Evolutionary conservation across 441 rosid genomes (phyloP).

Genomic region (Hypseocharis bilobata): DNA sequence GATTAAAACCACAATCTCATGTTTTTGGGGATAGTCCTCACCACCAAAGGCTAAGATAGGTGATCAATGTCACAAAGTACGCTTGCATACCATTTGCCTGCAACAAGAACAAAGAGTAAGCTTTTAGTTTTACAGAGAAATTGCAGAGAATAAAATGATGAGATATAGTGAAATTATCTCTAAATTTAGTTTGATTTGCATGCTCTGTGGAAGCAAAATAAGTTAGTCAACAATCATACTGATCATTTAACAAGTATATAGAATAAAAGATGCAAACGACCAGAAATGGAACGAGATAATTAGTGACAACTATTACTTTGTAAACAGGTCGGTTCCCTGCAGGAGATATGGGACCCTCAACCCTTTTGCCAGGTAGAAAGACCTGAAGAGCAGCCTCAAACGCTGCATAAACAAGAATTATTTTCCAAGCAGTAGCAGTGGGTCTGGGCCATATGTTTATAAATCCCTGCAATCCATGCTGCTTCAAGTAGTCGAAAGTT

Average conservation of each 20-base stretch:
- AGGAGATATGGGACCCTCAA: slow-evolving; percentile 85
- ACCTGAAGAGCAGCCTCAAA: slow-evolving; percentile 91
- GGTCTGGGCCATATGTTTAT: slow-evolving; percentile 74
- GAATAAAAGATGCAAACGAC: not conserved
- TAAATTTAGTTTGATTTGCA: too few species aligned
- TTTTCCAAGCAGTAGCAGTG: slow-evolving; percentile 52
- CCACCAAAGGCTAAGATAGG: slow-evolving; percentile 90
- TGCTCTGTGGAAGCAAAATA: too few species aligned
- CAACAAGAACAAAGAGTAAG: slow-evolving; percentile 21
- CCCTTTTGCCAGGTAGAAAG: slow-evolving; percentile 76
- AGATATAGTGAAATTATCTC: too few species aligned
- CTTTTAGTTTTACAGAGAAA: too few species aligned
- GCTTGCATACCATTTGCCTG: slow-evolving; percentile 88
- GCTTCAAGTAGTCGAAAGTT: slow-evolving; percentile 46
- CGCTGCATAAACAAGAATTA: slow-evolving; percentile 60
- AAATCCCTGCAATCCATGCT: slow-evolving; percentile 59
- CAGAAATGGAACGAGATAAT: not conserved
- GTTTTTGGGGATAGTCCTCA: slow-evolving; percentile 31
- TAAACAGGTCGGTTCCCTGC: slow-evolving; percentile 74
- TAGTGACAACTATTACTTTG: slow-evolving; percentile 41
- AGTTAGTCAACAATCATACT: not conserved
- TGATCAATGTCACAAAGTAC: slow-evolving; percentile 56
- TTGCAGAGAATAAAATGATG: too few species aligned
- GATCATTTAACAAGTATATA: not conserved
- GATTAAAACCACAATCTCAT: not conserved